Base-by-base conservation (phyloP, 768 basidiomycete species). In the Suillus subaureus region DNA sequence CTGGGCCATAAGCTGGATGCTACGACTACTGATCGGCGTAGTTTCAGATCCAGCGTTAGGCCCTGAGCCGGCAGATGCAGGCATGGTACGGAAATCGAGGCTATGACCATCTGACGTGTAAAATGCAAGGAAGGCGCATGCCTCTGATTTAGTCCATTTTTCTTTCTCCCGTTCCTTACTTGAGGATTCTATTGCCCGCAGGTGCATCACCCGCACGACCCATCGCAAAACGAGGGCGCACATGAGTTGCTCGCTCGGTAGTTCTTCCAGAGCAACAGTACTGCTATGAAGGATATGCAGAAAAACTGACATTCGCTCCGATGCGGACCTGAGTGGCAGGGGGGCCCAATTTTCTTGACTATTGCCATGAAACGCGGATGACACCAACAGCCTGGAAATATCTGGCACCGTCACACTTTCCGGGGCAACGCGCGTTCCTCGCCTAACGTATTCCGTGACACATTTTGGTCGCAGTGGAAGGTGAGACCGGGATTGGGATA, bases 1-100 rank as follows among this genome's bases (percentile, higher is more conserved):
- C 69, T 94, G 92, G 0, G 91, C 90, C 61, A 81, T 79, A 18
- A 93, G 81, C 69, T 93, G 92, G 51, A 92, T 77, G 70, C 87
- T 85, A 6, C 91, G 81, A 71, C 90, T 87, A 23, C 76, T 73
- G 28, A 89, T 77, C 0, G 81, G 79, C 11, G 9, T 60, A 65
- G 55, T 43, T 18, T 65, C 63, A 28, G 18, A 21, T n/a, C 16
- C 40, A 4, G 18, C 6, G 18, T 28, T 28, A 72, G 61, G 70
- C 26, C 62, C 57, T 23, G 65, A 65, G 21, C 68, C 69, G 35
- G 63, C 67, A 33, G 64, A 52, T 5, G 65, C 62, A 73, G 57
- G 49, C 42, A 40, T 56, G 31, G 56, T n/a, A 12, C 39, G 75
- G 39, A 66, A 62, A 5, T 43, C 58, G 9, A 43, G 37, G 15